phyloP scores from a whole-genome alignment of 2,329 filamentous ascomycete species.

The Arthrobotrys iridis region DNA sequence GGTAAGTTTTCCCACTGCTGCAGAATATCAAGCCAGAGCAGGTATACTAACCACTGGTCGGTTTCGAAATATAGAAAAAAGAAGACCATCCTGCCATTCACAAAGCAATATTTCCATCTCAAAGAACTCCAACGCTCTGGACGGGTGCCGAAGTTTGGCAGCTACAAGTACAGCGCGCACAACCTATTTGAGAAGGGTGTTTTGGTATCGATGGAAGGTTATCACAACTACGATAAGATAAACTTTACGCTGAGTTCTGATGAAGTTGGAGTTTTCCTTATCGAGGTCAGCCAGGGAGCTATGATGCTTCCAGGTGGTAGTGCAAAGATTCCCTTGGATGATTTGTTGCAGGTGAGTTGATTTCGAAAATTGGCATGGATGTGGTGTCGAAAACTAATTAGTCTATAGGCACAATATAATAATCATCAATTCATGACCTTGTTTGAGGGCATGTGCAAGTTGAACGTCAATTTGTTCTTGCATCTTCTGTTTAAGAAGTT shows the following conservation, averaged over 20 bases:
- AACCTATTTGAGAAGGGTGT: slow-evolving; percentile 92
- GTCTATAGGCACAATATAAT: slow-evolving; percentile 84
- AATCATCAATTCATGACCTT: slow-evolving; percentile 95
- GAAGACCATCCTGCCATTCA: slow-evolving; percentile 93
- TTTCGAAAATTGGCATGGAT: not conserved
- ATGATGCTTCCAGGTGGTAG: slow-evolving; percentile 97
- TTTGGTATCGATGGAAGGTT: slow-evolving; percentile 87
- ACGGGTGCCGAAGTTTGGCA: slow-evolving; percentile 95
- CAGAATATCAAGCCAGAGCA: not conserved
- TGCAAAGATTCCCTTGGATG: slow-evolving; percentile 87
- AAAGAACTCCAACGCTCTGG: slow-evolving; percentile 91
- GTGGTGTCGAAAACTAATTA: slow-evolving; percentile 28
- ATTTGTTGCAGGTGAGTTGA: slow-evolving; percentile 71
- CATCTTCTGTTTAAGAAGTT: slow-evolving; percentile 99
- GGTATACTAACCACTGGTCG: slow-evolving; percentile 59
- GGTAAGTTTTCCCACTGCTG: slow-evolving; percentile 68
- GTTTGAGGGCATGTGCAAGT: slow-evolving; percentile 83
- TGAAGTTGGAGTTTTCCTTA: slow-evolving; percentile 89
- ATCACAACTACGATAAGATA: slow-evolving; percentile 86
- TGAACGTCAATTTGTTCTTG: slow-evolving; percentile 96
- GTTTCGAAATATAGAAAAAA: slow-evolving; percentile 71
- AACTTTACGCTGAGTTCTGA: slow-evolving; percentile 95
- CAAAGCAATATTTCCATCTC: slow-evolving; percentile 98
- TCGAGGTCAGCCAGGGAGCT: slow-evolving; percentile 88
- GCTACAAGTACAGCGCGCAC: slow-evolving; percentile 94